phyloP scores from a whole-genome alignment of 805 yeast species.

The Candida yuanshanica region DNA sequence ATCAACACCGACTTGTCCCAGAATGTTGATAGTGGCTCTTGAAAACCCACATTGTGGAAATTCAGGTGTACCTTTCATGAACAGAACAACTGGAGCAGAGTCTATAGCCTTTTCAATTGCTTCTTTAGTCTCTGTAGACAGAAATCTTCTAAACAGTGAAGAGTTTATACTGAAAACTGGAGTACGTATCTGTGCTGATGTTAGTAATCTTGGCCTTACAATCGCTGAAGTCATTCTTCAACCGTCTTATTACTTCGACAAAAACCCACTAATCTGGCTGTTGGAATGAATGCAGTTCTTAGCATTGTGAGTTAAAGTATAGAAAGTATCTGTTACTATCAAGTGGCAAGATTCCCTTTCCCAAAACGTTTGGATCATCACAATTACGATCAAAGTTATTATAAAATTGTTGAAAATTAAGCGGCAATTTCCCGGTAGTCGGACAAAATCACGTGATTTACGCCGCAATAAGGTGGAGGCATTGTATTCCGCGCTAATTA shows the following conservation, averaged over 20 bases:
- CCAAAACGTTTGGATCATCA: too few relatives aligned
- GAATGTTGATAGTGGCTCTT: slow-evolving; percentile 84
- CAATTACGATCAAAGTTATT: too few relatives aligned
- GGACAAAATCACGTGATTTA: too few relatives aligned
- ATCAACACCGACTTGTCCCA: slow-evolving; percentile 96
- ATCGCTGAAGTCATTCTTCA: too few relatives aligned
- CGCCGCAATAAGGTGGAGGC: too few relatives aligned
- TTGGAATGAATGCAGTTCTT: slow-evolving; percentile 1
- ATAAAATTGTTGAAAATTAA: too few relatives aligned
- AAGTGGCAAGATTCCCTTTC: too few relatives aligned
- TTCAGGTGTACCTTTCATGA: slow-evolving; percentile 98
- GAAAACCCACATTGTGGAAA: slow-evolving; percentile 98
- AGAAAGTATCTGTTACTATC: too few relatives aligned
- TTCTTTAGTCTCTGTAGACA: slow-evolving; percentile 71
- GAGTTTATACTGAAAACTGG: slow-evolving; percentile 9
- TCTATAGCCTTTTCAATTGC: slow-evolving; percentile 85
- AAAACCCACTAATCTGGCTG: slow-evolving; percentile 2
- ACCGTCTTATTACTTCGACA: too few relatives aligned
- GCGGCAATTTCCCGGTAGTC: too few relatives aligned
- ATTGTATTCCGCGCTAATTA: too few relatives aligned
- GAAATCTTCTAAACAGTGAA: slow-evolving; percentile 34
- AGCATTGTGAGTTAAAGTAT: slow-evolving; percentile 5
- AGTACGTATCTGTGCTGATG: slow-evolving; percentile 5
- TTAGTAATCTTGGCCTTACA: slow-evolving; percentile 1
- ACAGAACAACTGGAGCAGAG: slow-evolving; percentile 90